Base-by-base conservation (phyloP, 805 yeast species). In the Ogataea polymorpha region DNA sequence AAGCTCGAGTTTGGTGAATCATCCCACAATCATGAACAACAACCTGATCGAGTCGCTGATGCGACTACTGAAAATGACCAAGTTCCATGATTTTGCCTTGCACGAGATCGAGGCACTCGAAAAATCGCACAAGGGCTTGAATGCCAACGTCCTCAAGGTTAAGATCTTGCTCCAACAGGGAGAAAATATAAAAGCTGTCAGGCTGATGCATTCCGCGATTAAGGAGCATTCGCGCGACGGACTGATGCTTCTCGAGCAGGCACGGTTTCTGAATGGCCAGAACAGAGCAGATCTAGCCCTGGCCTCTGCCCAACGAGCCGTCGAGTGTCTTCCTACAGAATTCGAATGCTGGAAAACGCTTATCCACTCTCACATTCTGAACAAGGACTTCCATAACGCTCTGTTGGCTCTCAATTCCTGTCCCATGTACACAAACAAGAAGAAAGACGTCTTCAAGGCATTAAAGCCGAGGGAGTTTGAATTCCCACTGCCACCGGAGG, bases 281-380 rank as follows among this genome's bases (percentile, higher is more conserved):
- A 61, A 67, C 18, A 55, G 77, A n/a, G 66, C 71, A 13, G 74
- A 70, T 28, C 56, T 75, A 31, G 95, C 96, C 0, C 58, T 77
- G 13, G 61, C 68, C 16, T 63, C 82, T 8, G 84, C 95, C 0
- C 63, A 70, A 14, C 68, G 75, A 18, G 76, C 89, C 4, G 79
- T 84, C 14, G 68, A 74, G 37, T 69, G 84, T 2, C 67, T 85
- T n/a, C 96, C 96, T 0, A 70, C 86, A 2, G 91, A 83, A 57
- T 87, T 82, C 56, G 75, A 72, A 37, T 67, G 83, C 21, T 87
- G 96, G 96, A 75, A 74, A 44, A 66, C 68, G 26, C 65, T 87
- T 32, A 75, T 84, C 5, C 67, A 79, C 45, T 74, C 79, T 25
- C 80, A 86, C 52, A 71, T 83, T 14, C 61, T 80, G 26, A 63